phyloP scores from a whole-genome alignment of 768 basidiomycete genomes.

The Rhizopogon vesiculosus region DNA sequence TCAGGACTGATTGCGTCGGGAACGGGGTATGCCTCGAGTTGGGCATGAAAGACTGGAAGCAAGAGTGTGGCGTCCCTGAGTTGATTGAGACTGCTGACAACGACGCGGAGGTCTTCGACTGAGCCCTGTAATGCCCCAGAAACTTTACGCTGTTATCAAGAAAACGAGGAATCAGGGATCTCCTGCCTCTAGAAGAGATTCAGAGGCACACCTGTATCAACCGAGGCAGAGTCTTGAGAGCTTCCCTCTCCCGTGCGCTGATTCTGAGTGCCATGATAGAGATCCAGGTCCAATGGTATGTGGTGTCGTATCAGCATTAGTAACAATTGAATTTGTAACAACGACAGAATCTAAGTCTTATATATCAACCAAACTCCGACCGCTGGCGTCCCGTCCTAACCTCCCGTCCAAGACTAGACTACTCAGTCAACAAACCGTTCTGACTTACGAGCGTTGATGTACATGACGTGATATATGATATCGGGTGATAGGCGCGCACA shows the following conservation, averaged over 20 bases:
- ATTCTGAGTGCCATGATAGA: not conserved
- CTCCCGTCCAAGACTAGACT: too few species aligned
- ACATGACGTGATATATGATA: too few species aligned
- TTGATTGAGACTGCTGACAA: slow-evolving; percentile 1
- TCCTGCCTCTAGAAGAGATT: not conserved
- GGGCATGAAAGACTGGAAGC: not conserved
- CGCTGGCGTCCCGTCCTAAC: too few species aligned
- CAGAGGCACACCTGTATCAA: not conserved
- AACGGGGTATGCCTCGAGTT: not conserved
- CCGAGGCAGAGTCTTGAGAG: not conserved
- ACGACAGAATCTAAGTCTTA: slow-evolving; percentile 21
- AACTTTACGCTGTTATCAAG: not conserved
- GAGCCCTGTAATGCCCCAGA: not conserved
- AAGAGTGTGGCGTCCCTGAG: not conserved
- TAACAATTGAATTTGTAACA: not conserved
- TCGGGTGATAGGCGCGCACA: too few species aligned
- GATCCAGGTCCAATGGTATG: slow-evolving; percentile 8
- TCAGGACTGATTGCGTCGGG: not conserved
- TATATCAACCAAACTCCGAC: slow-evolving; percentile 4
- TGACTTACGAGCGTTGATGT: too few species aligned
- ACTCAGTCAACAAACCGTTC: too few species aligned
- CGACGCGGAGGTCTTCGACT: not conserved
- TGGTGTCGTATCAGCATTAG: not conserved
- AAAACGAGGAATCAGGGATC: not conserved
- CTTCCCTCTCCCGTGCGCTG: not conserved